These are phyloP conservation scores for Penicillium antarcticum DNA, from an alignment of 495 filamentous ascomycete species.

Conservation along the genomic window DNA sequence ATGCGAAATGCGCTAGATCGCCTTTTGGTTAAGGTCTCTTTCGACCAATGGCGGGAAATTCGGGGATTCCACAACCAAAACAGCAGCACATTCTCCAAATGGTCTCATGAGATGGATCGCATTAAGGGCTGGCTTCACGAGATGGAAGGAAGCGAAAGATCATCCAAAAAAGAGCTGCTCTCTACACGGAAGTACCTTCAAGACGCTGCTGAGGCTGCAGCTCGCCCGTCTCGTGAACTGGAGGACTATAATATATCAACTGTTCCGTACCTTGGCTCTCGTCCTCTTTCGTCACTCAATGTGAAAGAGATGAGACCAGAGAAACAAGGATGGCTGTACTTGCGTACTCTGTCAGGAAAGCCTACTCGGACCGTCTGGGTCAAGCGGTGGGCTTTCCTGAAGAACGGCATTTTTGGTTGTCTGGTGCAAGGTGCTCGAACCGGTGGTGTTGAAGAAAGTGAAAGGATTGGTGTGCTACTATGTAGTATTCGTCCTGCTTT, in stretches of 20 bases:
- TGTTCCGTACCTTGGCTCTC: conserved; percentile 76
- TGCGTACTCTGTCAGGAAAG: conserved; percentile 80
- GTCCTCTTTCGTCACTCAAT: conserved; percentile 57
- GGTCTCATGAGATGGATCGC: conserved; percentile 77
- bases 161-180: conserved; percentile 76
- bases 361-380: conserved; percentile 85
- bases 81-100: conserved; percentile 55
- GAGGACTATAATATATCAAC: conserved; percentile 89
- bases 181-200: conserved; percentile 79
- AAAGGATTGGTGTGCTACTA: conserved; percentile 91
- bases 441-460: conserved; percentile 88
- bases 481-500: conserved; percentile 89
- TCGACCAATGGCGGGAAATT: conserved; percentile 85
- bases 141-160: conserved; percentile 78
- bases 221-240: conserved; percentile 80
- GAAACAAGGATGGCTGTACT: conserved; percentile 93
- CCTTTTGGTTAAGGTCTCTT: conserved; percentile 77
- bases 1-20: conserved; percentile 76
- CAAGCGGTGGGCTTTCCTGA: conserved; percentile 90
- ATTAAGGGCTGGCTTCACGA: conserved; percentile 88
- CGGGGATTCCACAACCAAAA: conserved; percentile 59
- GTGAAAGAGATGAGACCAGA: conserved; percentile 51
- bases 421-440: conserved; percentile 80
- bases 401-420: conserved; percentile 94
- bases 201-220: conserved; percentile 65